Base-by-base conservation (phyloP, 371 early-diverging fungal genomes). In the Mortierella sp. region DNA sequence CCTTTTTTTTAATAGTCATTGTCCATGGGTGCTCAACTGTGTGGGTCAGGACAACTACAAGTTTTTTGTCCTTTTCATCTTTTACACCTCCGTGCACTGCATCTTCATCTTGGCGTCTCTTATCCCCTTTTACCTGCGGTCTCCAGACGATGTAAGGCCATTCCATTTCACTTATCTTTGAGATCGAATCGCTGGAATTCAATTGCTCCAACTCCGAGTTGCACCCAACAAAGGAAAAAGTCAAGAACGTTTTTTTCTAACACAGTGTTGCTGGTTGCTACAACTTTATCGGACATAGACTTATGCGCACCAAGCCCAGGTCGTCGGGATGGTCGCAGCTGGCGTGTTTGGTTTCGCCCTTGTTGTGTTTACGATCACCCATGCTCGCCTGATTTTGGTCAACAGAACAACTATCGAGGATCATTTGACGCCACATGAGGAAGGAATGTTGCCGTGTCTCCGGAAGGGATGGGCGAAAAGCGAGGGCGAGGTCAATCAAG, bases 21-120 rank as follows among this genome's bases (percentile, higher is more conserved):
- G 93, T 77, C 93, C 93, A 55, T 94, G 93, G 94, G 89, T 93
- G 11, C 80, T 88, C 71, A 91, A 91, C 44, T 93, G 93, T 71
- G 93, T 93, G 38, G 93, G 93, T 49, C 90, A 90, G 56, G 84
- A 87, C 63, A 93, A 93, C 74, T 92, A 93, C 88, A 93, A 93
- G 80, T 91, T 91, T 81, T 93, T 93, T 76, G 90, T 89, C 63
- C 77, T 91, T 44, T 93, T 93, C 72, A 79, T 92, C 21, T 72
- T 87, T 29, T 93, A 92, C 74, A 90, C 91, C n/a, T 88, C 89
- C 1, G 71, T 89, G 24, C 90, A 90, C 77, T 89, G 89, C 35
- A 24, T 88, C 65, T 92, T 88, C 87, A 88, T 90, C 4, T 79
- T 92, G 58, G 83, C 80, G 21, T 88, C 88, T 6, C 60, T 88